Evolutionary conservation across 345 rosid species (phyloP), one percentile per base, ranked within the genome.

Genomic region (Syzygium oleosum): DNA sequence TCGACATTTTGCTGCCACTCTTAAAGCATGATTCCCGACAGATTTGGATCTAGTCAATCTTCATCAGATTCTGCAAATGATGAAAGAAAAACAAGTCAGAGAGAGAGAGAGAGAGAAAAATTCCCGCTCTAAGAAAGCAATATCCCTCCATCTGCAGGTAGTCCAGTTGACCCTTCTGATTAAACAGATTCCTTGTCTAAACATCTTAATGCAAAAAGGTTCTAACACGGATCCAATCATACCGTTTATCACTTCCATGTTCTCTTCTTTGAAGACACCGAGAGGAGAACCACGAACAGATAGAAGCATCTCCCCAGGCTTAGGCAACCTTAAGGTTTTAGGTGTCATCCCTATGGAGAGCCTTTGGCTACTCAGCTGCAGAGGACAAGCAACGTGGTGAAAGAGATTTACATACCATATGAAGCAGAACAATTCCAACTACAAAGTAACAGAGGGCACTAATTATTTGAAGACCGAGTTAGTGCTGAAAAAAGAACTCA

Each of bases 261-360:
- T 93, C 77, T 96, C 98, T 89, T 96, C 97, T 92, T 93, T 93
- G 90, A 87, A 98, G 86, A 95, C 95, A 6, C 99, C 99, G 23
- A 96, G 97, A 34, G 99, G 99, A 89, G 99, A 96, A 83, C 98
- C 99, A 88, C 85, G 98, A 31, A 98, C 96, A 43, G 99, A 96
- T 49, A 95, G 94, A 91, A 96, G 96, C 94, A 96, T 92, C 92
- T 98, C 99, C 53, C 99, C 98, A 85, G 93, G 94, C 89, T 98
- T 96, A 4, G 99, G 99, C 89, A 89, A 92, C 94, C 99, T 93
- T 84, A 88, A 73, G 58, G 96, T 93, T 91, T 94, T 96, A 51
- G 99, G 99, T 63, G 99, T 98, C 98, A 94, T 96, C 88, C 99
- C 99, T 84, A 94, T n/a, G 59, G 98, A 97, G 84, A 97, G 91